Conservation (phyloP, 1,284 basidiomycete genomes). For the Microbotryum saponariae region DNA sequence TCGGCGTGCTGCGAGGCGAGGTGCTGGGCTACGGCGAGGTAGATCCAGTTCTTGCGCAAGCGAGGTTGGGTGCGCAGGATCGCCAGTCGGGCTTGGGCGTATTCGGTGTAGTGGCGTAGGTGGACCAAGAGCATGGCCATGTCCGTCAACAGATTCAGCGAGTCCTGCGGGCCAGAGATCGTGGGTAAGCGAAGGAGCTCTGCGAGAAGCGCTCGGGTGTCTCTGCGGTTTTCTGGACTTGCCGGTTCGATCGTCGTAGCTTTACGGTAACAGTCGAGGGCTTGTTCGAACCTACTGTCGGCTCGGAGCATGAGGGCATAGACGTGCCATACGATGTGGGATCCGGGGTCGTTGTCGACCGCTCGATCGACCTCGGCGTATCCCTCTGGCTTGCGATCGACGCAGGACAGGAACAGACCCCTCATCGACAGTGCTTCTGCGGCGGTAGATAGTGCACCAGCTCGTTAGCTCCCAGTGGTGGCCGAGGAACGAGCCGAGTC, state of each 20-base stretch:
- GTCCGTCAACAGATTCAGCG: slow-evolving; percentile 87
- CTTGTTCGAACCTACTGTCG: slow-evolving; percentile 79
- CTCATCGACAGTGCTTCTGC: slow-evolving; percentile 90
- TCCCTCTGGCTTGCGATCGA: slow-evolving; percentile 76
- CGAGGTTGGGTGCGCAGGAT: slow-evolving; percentile 75
- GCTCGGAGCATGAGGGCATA: slow-evolving; percentile 87
- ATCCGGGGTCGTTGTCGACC: slow-evolving; percentile 76
- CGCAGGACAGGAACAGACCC: slow-evolving; percentile 74
- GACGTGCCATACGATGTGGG: slow-evolving; percentile 98
- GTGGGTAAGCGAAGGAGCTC: neutral
- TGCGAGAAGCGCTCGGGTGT: neutral
- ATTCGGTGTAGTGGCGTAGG: slow-evolving; percentile 69
- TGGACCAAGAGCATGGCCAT: slow-evolving; percentile 84
- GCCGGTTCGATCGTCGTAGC: slow-evolving; percentile 85
- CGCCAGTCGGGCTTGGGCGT: slow-evolving; percentile 75
- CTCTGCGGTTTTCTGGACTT: slow-evolving; percentile 35
- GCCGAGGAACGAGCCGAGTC: no score
- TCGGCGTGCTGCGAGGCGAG: slow-evolving; percentile 67
- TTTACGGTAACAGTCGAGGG: slow-evolving; percentile 66
- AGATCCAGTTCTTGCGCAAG: slow-evolving; percentile 82
- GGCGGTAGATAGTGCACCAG: slow-evolving; percentile 3
- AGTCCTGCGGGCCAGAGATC: slow-evolving; percentile 56
- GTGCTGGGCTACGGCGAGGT: slow-evolving; percentile 78
- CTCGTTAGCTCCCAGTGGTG: no score
- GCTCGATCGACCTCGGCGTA: slow-evolving; percentile 80